A percentile compares a stretch with the other conserved stretches of the same genome.
Conservation (phyloP, 768 basidiomycete species). For the Pseudohyphozyma bogoriensis region DNA sequence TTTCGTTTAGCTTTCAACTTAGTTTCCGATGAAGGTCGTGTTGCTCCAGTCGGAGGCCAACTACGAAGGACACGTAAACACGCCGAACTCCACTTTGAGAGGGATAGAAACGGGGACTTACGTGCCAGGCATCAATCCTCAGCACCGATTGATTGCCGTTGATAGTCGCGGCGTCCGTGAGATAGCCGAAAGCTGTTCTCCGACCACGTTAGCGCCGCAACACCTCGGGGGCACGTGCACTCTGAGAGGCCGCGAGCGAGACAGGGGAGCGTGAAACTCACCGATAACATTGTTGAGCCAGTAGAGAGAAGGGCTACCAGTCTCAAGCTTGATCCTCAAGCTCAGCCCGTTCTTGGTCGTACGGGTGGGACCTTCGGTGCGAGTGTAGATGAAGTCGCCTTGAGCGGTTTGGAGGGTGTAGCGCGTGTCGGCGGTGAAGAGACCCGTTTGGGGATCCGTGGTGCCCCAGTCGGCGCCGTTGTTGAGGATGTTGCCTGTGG, state of each 20-base stretch:
- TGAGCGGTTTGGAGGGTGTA: not conserved
- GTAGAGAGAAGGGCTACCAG: not conserved
- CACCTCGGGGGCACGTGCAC: no score
- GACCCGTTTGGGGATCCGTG: not conserved
- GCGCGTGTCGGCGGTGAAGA: not conserved
- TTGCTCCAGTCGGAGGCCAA: no score
- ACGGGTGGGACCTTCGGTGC: not conserved
- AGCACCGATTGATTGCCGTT: not conserved
- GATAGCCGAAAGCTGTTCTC: not conserved
- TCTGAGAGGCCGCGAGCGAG: no score
- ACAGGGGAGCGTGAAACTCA: no score
- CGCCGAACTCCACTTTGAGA: no score
- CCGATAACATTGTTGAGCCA: not conserved
- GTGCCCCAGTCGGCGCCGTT: not conserved
- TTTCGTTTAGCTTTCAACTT: no score
- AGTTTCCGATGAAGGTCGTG: no score
- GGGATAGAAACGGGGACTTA: no score
- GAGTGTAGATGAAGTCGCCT: not conserved
- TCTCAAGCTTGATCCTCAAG: not conserved
- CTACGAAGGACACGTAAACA: no score
- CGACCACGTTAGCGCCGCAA: no score
- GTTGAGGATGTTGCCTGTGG: not conserved
- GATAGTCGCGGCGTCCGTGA: not conserved
- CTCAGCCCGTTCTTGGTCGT: not conserved
- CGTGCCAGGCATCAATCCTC: not conserved